Evolutionary conservation across 495 filamentous ascomycete species (phyloP), one percentile per base, ranked within the genome.

Genomic region (Xylaria telfairii): DNA sequence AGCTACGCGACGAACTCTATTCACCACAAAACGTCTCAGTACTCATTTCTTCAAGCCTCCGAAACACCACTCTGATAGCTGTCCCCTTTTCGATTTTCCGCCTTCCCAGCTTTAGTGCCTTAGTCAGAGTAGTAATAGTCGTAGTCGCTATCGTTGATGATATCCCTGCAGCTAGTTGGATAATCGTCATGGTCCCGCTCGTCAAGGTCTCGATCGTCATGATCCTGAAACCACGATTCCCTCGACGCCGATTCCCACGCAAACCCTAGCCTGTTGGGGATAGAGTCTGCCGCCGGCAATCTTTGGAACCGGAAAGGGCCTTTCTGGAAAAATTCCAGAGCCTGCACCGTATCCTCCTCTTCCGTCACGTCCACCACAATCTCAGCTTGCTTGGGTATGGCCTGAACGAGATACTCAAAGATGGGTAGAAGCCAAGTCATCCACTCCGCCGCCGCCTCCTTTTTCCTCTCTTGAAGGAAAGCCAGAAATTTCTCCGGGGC

Each of bases 321-420:
- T 8, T 54, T 42, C 65, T 42, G 49, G 65, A 68, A 54, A n/a
- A 54, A 56, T 4, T 68, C 65, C 26, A 68, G 44, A 13, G 54
- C 32, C 24, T 68, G 65, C 24, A 59, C 65, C 49, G 65, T 59
- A 21, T 59, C 65, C 49, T 68, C 65, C 65, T 59, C 54, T 21
- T 59, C 65, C 5, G 34, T 34, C 32, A 59, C 65, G 49, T 68
- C 65, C n/a, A 68, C 49, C 8, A 68, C 49, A 9, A 68, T 68
- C 49, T 59, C 49, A 3, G 65, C 46, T 6, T 54, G 54, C 37
- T 39, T 32, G 30, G 65, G 65, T 24, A 68, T 37, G 5, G 51
- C 65, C 34, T n/a, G 65, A 34, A 54, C 49, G 44, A 68, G 65
- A 15, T 68, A 68, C 65, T 68, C 65, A 12, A 59, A 68, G 65